A percentile compares a stretch with the other conserved stretches of the same genome.
phyloP scores from a whole-genome alignment of 768 basidiomycete species.

The Trametopsis cervina region DNA sequence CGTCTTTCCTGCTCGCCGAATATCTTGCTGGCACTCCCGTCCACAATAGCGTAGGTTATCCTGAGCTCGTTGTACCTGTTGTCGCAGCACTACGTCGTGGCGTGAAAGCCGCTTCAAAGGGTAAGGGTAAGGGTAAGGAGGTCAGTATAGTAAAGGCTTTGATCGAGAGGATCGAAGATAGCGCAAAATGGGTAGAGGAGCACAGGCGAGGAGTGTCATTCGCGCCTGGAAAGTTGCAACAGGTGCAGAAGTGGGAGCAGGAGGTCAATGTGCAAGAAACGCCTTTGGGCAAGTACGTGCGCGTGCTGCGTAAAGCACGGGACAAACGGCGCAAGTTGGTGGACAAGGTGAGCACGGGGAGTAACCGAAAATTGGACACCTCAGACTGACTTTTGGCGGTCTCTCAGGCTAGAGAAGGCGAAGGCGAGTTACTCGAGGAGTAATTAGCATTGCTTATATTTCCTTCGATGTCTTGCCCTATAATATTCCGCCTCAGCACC shows the following conservation, averaged over 20 bases:
- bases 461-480: no score
- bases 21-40: conserved; percentile 68
- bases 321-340: conserved; percentile 64
- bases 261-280: conserved; percentile 55
- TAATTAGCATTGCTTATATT: conserved; percentile 14
- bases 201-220: conserved; percentile 66
- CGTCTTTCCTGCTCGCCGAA: conserved; percentile 70
- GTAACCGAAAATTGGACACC: not conserved
- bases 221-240: conserved; percentile 59
- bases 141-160: conserved; percentile 61
- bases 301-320: conserved; percentile 73
- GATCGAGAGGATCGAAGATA: conserved; percentile 84
- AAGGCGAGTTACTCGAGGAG: conserved; percentile 61
- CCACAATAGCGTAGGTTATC: conserved; percentile 87
- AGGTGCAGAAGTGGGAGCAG: conserved; percentile 71
- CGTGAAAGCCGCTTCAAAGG: conserved; percentile 52
- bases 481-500: no score
- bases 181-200: conserved; percentile 69
- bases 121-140: conserved; percentile 41
- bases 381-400: conserved; percentile 4
- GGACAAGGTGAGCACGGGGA: conserved; percentile 51
- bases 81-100: conserved; percentile 63
- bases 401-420: conserved; percentile 59
- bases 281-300: conserved; percentile 78
- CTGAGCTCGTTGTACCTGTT: conserved; percentile 82